A percentile compares a stretch with the other conserved stretches of the same genome.
Evolutionary conservation across 2,329 filamentous ascomycete genomes (phyloP).

Genomic region (Cladobotryum mycophilum): DNA sequence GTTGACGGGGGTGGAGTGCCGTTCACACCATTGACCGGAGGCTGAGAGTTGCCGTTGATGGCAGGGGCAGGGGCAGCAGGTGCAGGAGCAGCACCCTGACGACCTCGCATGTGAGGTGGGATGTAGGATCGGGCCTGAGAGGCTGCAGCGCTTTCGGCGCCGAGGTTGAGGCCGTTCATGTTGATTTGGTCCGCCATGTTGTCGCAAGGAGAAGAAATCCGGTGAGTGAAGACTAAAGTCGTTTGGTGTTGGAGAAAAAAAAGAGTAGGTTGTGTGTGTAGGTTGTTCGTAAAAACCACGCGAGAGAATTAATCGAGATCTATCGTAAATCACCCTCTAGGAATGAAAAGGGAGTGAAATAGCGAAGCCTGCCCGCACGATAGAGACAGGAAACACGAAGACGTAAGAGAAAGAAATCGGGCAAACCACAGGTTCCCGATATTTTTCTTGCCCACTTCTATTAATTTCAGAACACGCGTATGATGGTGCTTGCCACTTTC

Average conservation of each 20-base stretch:
- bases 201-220: conserved; percentile 20
- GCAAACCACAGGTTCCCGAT: conserved; percentile 28
- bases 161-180: conserved; percentile 69
- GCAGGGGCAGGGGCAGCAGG: conserved; percentile 21
- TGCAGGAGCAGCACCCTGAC: conserved; percentile 29
- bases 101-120: conserved; percentile 72
- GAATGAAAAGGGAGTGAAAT: conserved; percentile 22
- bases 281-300: not conserved
- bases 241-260: conserved; percentile 4
- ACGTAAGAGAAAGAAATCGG: conserved; percentile 23
- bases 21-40: conserved; percentile 12
- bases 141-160: conserved; percentile 31
- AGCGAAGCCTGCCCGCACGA: conserved; percentile 23
- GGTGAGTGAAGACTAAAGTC: conserved; percentile 10
- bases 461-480: conserved; percentile 22
- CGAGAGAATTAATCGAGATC: conserved; percentile 10
- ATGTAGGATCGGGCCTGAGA: conserved; percentile 63
- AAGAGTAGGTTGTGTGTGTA: conserved; percentile 1
- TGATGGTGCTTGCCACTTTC: conserved; percentile 28
- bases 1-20: conserved; percentile 13
- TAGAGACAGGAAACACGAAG: conserved; percentile 23
- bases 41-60: conserved; percentile 28
- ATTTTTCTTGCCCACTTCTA: conserved; percentile 28
- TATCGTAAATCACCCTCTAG: conserved; percentile 24
- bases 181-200: conserved; percentile 80